Conservation (phyloP, 306 rosid species). For the Sechiopsis laciniata region DNA sequence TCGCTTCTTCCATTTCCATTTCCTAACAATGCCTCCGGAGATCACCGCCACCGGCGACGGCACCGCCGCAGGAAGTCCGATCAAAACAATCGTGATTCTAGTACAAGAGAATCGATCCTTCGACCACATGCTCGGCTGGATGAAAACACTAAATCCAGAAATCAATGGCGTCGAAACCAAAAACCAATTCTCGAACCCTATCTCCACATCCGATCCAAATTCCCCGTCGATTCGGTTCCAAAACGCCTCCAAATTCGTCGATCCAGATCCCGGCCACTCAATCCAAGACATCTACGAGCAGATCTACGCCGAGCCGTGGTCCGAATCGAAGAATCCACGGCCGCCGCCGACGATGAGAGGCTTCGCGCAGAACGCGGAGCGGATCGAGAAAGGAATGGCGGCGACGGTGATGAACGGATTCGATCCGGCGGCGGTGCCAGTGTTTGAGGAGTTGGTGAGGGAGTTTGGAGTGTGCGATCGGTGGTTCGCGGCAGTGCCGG, state of each 20-base stretch:
- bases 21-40: background rate
- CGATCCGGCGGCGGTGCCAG: slow-evolving; percentile 46
- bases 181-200: slow-evolving; percentile 39
- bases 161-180: slow-evolving; percentile 57
- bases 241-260: slow-evolving; percentile 43
- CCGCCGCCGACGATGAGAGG: slow-evolving; percentile 42
- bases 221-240: slow-evolving; percentile 34
- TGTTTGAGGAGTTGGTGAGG: slow-evolving; percentile 41
- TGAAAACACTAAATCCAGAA: slow-evolving; percentile 57
- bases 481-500: slow-evolving; percentile 74
- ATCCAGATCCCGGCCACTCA: slow-evolving; percentile 76
- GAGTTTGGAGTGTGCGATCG: slow-evolving; percentile 74
- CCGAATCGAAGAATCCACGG: slow-evolving; percentile 38
- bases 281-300: slow-evolving; percentile 73
- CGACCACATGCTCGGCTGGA: slow-evolving; percentile 88
- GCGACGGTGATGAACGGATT: slow-evolving; percentile 70
- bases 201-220: slow-evolving; percentile 40
- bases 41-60: background rate
- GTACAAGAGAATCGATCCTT: slow-evolving; percentile 91
- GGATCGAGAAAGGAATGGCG: slow-evolving; percentile 29
- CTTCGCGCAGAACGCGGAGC: slow-evolving; percentile 53
- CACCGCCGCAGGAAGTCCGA: slow-evolving; percentile 23
- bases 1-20: background rate
- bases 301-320: slow-evolving; percentile 68
- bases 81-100: slow-evolving; percentile 75